Base-by-base conservation (phyloP, 768 basidiomycete genomes). In the Phlebiopsis flavidoalba region DNA sequence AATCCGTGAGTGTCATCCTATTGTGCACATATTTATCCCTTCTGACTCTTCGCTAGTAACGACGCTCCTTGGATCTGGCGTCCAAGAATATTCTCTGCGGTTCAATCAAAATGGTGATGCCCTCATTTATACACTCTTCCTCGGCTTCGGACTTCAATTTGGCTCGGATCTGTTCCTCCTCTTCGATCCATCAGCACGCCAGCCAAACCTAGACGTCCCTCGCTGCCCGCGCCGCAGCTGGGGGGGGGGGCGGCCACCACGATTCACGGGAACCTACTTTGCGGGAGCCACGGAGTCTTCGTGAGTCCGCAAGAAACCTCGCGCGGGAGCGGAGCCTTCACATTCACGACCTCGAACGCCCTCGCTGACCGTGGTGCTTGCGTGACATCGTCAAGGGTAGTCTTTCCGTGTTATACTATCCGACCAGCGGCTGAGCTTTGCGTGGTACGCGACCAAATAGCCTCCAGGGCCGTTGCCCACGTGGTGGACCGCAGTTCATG, bases 31-130 rank as follows among this genome's bases (percentile, higher is more conserved):
- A 40, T 55, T 60, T 47, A 65, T 59, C 66, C 60, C 45, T 64
- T 24, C 51, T 37, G 36, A 48, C 46, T 22, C 54, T 60, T 19
- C 33, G 59, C 76, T 36, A 82, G 91, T 93, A 66, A 91, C 85
- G 65, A 89, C n/a, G 89, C 67, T 90, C 91, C 22, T 77, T 93
- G 63, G 91, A 93, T 70, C 74, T 93, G 58, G 91, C 89, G 0
- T 92, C 91, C 1, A 91, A 90, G 72, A 93, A 93, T 63, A 91
- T 93, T 31, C 83, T 91, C 1, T 88, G 86, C 60, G 91, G 91
- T 37, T 88, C 88, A 62, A 89, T 92, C 62, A 90, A 90, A 72
- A 89, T 93, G 86, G 89, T 93, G 17, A 91, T 62, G 89, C 91
- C n/a, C 77, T 93, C 62, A 91, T 93, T 35, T 93, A 92, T 66